Evolutionary conservation across 2,329 filamentous ascomycete genomes (phyloP).

Genomic region (Nothopassalora personata): DNA sequence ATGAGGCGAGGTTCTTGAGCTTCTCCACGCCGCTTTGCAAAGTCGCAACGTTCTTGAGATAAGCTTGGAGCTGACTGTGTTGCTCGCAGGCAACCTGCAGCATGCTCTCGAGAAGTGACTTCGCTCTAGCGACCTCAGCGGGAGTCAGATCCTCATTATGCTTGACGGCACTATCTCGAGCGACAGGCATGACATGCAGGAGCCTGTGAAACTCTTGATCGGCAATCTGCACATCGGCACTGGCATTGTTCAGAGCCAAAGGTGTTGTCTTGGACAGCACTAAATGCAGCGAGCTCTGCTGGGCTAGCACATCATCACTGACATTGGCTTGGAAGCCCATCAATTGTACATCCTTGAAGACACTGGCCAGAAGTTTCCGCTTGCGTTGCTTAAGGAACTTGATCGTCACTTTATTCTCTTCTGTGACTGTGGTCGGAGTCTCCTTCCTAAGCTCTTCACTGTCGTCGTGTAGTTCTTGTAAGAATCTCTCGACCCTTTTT

Average conservation of each 20-base stretch:
- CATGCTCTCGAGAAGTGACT: slow-evolving; percentile 82
- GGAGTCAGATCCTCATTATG: slow-evolving; percentile 81
- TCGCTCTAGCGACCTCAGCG: slow-evolving; percentile 71
- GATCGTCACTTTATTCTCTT: slow-evolving; percentile 77
- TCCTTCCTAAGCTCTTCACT: slow-evolving; percentile 73
- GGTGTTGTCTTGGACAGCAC: slow-evolving; percentile 57
- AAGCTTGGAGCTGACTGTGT: slow-evolving; percentile 7
- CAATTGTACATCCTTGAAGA: slow-evolving; percentile 70
- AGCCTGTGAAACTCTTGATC: slow-evolving; percentile 76
- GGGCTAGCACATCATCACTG: slow-evolving; percentile 63
- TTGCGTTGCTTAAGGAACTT: slow-evolving; percentile 90
- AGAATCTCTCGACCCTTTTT: slow-evolving; percentile 11
- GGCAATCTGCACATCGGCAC: slow-evolving; percentile 31
- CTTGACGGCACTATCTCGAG: slow-evolving; percentile 61
- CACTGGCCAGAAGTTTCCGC: slow-evolving; percentile 83
- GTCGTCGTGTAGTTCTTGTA: slow-evolving; percentile 55
- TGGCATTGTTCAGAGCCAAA: slow-evolving; percentile 23
- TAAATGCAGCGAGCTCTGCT: slow-evolving; percentile 65
- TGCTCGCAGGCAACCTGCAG: slow-evolving; percentile 46
- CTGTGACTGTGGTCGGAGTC: slow-evolving; percentile 73
- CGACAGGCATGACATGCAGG: slow-evolving; percentile 64
- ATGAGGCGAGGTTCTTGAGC: slow-evolving; percentile 4
- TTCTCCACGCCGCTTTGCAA: slow-evolving; percentile 8
- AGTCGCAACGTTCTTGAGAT: slow-evolving; percentile 1
- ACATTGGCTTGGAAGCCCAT: slow-evolving; percentile 90